phyloP scores from a whole-genome alignment of 495 filamentous ascomycete genomes.

The Thermothielavioides terrestris region DNA sequence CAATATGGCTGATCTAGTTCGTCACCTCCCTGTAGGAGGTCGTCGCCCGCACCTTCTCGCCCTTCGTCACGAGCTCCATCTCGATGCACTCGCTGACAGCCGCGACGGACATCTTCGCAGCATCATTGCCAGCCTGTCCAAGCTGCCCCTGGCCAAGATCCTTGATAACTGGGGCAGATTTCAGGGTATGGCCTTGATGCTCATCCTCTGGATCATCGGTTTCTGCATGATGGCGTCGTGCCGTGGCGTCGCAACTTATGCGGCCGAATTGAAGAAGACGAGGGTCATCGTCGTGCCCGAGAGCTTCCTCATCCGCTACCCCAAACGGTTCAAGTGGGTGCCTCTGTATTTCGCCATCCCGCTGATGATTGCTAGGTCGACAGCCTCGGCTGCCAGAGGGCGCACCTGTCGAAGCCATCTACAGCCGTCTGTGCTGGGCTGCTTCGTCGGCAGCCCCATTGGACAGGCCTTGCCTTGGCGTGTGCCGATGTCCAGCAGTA shows the following conservation, averaged over 20 bases:
- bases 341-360: constrained; percentile 42
- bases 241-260: constrained; percentile 39
- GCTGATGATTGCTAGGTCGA: constrained; percentile 59
- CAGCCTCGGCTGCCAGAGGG: constrained; percentile 51
- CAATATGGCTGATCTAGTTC: constrained; percentile 47
- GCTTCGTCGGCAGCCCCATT: constrained; percentile 43
- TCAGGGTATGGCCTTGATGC: constrained; percentile 27
- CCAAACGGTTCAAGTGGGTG: constrained; percentile 30
- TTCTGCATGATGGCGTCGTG: constrained; percentile 42
- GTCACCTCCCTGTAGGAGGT: constrained; percentile 40
- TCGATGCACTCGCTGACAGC: constrained; percentile 40
- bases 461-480: constrained; percentile 50
- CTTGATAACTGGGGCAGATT: constrained; percentile 57
- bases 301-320: constrained; percentile 44
- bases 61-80: constrained; percentile 43
- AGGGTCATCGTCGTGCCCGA: too few relatives aligned
- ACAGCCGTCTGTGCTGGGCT: constrained; percentile 45
- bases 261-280: too few relatives aligned
- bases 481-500: constrained; percentile 46
- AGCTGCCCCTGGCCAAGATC: constrained; percentile 55
- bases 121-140: constrained; percentile 54
- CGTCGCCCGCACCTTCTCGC: constrained; percentile 30
- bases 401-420: too few relatives aligned
- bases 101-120: constrained; percentile 40
- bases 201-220: constrained; percentile 25